Conservation (phyloP, 306 rosid genomes). For the Crotalaria pallida region DNA sequence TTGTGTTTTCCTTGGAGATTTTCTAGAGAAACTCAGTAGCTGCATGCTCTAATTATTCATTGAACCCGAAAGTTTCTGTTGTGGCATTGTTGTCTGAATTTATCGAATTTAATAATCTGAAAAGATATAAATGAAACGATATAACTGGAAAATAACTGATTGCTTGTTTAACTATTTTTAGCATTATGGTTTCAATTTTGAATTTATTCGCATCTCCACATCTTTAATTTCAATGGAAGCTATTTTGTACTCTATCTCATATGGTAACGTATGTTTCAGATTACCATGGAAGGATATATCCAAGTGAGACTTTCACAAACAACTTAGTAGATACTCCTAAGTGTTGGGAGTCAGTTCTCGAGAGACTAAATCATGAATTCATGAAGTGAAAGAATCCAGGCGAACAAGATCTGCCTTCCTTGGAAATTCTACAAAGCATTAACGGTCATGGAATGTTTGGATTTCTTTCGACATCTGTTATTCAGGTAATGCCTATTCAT, state of each 20-base stretch:
- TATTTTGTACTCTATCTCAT: not conserved
- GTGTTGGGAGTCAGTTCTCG: slow-evolving; percentile 68
- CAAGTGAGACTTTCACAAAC: slow-evolving; percentile 42
- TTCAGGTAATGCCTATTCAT: slow-evolving; percentile 44
- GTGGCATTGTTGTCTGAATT: not conserved
- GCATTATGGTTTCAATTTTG: not conserved
- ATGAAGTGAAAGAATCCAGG: slow-evolving; percentile 28
- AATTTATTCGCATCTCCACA: not conserved
- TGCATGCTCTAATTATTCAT: not conserved
- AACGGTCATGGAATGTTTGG: slow-evolving; percentile 83
- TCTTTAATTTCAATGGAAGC: not conserved
- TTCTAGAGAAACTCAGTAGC: not conserved
- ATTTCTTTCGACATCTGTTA: slow-evolving; percentile 52
- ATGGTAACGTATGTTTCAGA: slow-evolving; percentile 44
- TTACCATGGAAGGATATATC: slow-evolving; percentile 59
- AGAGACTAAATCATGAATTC: slow-evolving; percentile 46
- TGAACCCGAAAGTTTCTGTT: not conserved
- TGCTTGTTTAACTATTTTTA: not conserved
- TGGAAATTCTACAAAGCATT: slow-evolving; percentile 36
- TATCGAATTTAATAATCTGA: not conserved
- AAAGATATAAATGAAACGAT: not conserved
- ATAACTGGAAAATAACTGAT: not conserved
- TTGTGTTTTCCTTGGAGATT: not conserved
- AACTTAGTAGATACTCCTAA: slow-evolving; percentile 42
- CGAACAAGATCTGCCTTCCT: slow-evolving; percentile 24